Conservation (phyloP, 352 stramenopile species). For the Phytophthora melonis region DNA sequence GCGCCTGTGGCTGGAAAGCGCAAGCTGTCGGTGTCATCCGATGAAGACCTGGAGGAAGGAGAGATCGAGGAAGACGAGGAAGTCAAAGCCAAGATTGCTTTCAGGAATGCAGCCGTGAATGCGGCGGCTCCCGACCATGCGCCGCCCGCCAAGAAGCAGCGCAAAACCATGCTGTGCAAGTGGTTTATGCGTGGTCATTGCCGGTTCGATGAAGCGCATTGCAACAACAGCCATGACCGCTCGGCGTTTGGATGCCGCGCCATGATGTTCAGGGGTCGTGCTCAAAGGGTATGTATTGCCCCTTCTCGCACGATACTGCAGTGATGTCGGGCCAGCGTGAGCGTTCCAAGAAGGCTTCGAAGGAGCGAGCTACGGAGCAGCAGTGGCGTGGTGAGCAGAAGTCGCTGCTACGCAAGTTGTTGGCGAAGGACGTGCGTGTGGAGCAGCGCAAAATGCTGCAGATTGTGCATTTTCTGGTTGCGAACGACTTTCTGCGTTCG, state of each 20-base stretch:
- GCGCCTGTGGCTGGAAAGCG: slow-evolving; percentile 46
- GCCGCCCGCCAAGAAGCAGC: slow-evolving; percentile 51
- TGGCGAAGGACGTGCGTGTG: slow-evolving; percentile 72
- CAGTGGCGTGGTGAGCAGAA: slow-evolving; percentile 72
- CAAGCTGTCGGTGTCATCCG: slow-evolving; percentile 52
- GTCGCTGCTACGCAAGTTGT: slow-evolving; percentile 78
- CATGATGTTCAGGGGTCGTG: slow-evolving; percentile 66
- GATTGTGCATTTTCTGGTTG: slow-evolving; percentile 73
- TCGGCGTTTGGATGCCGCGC: slow-evolving; percentile 66
- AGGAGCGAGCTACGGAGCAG: slow-evolving; percentile 59
- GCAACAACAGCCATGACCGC: slow-evolving; percentile 77
- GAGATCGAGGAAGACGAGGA: slow-evolving; percentile 59
- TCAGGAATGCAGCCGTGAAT: slow-evolving; percentile 17
- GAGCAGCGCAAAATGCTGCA: slow-evolving; percentile 85
- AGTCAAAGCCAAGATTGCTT: slow-evolving; percentile 27
- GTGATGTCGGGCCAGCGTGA: slow-evolving; percentile 42
- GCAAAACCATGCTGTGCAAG: slow-evolving; percentile 63
- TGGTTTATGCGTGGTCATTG: slow-evolving; percentile 78
- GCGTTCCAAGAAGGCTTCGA: slow-evolving; percentile 40
- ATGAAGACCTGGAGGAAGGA: slow-evolving; percentile 69
- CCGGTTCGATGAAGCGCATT: slow-evolving; percentile 58
- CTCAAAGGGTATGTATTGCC: slow-evolving; percentile 61
- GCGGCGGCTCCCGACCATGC: slow-evolving; percentile 23
- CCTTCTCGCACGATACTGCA: slow-evolving; percentile 65
- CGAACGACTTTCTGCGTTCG: slow-evolving; percentile 64